phyloP scores from a whole-genome alignment of 1,139 yeast genomes.

The Geotrichum fermentans region DNA sequence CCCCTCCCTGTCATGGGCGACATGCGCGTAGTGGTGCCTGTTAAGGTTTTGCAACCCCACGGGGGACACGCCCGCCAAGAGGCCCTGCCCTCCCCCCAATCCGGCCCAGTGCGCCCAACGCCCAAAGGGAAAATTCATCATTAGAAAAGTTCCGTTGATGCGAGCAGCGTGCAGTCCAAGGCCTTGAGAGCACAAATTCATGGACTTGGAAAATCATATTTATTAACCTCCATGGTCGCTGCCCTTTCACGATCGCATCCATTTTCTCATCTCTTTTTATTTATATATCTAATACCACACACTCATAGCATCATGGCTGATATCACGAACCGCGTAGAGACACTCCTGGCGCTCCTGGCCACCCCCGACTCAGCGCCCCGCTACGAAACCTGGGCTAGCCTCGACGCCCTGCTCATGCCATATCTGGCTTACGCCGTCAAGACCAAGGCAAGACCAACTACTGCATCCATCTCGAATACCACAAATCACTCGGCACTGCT shows the following conservation, averaged over 20 bases:
- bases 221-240: background rate
- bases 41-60: no score
- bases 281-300: background rate
- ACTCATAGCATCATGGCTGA: background rate
- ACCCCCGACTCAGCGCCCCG: background rate
- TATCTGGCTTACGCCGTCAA: conserved; percentile 14
- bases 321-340: background rate
- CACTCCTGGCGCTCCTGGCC: background rate
- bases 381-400: conserved; percentile 1
- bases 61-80: no score
- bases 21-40: no score
- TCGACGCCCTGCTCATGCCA: conserved; percentile 9
- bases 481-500: background rate
- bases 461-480: background rate
- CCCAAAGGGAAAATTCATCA: no score
- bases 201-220: background rate
- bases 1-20: no score
- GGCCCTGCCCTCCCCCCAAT: no score
- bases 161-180: background rate
- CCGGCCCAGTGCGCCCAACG: no score
- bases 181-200: background rate
- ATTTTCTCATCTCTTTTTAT: background rate
- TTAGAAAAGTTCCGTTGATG: background rate
- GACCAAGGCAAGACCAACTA: background rate
- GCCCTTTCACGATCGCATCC: no score